Evolutionary conservation across 1,139 yeast genomes (phyloP).

Genomic region (Pichia sp.): DNA sequence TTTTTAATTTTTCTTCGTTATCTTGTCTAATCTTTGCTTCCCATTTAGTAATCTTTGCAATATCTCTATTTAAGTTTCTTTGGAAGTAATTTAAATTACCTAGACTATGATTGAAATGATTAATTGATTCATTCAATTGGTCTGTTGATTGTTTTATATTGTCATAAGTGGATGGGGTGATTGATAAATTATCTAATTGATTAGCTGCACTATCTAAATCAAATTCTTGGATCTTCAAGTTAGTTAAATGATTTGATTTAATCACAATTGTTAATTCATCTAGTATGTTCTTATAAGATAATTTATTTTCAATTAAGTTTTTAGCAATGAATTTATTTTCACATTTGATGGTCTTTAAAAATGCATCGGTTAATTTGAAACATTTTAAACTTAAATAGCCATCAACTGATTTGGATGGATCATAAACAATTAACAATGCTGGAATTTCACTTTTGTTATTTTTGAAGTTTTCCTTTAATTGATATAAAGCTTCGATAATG

Average conservation of each 20-base stretch:
- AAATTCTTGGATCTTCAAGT: conserved; percentile 26
- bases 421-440: conserved; percentile 59
- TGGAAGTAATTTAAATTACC: conserved; percentile 80
- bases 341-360: conserved; percentile 41
- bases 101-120: conserved; percentile 74
- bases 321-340: conserved; percentile 63
- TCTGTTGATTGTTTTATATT: conserved; percentile 43
- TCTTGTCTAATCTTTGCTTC: conserved; percentile 64
- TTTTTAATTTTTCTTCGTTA: conserved; percentile 52
- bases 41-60: conserved; percentile 68
- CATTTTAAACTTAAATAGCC: conserved; percentile 59
- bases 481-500: conserved; percentile 58
- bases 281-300: conserved; percentile 63
- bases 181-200: conserved; percentile 29
- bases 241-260: conserved; percentile 51
- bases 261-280: conserved; percentile 66
- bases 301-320: conserved; percentile 51
- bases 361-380: conserved; percentile 58
- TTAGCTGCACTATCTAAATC: conserved; percentile 10
- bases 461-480: conserved; percentile 47
- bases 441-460: conserved; percentile 40
- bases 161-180: conserved; percentile 35
- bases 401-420: conserved; percentile 61
- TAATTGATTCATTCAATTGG: conserved; percentile 65
- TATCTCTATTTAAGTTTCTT: conserved; percentile 68